Evolutionary conservation across 805 yeast genomes (phyloP).

Genomic region (Priceomyces castillae): DNA sequence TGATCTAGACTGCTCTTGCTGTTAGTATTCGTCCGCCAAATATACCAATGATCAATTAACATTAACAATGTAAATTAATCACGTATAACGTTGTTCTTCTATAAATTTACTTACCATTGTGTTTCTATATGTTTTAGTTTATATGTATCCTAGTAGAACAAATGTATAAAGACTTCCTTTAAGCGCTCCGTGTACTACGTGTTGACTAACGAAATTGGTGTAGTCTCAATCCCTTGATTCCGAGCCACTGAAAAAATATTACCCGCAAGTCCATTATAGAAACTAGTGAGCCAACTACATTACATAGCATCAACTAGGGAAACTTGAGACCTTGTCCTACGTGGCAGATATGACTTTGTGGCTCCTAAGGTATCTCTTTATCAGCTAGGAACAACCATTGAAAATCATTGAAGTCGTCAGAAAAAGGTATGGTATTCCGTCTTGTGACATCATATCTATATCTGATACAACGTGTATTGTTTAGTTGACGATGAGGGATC

Average conservation of each 20-base stretch:
- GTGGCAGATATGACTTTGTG: no score
- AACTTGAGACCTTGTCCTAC: no score
- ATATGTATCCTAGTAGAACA: not conserved
- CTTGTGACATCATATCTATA: no score
- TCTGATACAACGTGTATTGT: no score
- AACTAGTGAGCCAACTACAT: not conserved
- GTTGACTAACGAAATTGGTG: not conserved
- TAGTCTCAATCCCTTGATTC: slow-evolving; percentile 2
- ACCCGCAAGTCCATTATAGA: slow-evolving; percentile 1
- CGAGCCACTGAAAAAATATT: slow-evolving; percentile 1
- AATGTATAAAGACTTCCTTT: not conserved
- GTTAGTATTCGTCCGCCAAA: not conserved
- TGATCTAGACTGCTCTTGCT: slow-evolving; percentile 24
- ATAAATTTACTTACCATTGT: not conserved
- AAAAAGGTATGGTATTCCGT: no score
- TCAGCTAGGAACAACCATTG: no score
- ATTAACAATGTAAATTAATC: no score
- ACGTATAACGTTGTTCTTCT: no score
- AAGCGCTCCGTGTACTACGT: not conserved
- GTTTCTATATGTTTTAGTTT: not conserved
- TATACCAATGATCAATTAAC: not conserved
- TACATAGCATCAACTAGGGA: no score
- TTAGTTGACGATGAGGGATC: no score
- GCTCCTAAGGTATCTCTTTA: no score
- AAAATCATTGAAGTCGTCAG: no score